Percentiles rank a stretch among this genome's conserved stretches.
Conservation (phyloP, 164 flowering plant genomes). For the Akebia trifoliata region DNA sequence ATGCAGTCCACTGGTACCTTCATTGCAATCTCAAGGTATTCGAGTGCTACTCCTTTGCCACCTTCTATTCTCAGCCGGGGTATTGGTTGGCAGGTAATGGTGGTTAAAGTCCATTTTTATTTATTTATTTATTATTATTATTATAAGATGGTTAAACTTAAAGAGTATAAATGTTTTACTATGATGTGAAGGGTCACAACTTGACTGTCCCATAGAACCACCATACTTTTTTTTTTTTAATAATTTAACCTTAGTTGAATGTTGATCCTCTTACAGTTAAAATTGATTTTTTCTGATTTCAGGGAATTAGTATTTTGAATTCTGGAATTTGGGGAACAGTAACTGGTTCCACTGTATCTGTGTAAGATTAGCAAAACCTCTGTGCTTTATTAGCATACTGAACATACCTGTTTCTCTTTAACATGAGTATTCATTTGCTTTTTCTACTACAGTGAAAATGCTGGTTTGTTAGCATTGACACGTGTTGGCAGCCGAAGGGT, state of each 20-base stretch:
- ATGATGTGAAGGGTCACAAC: no score
- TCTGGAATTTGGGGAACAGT: conserved; percentile 71
- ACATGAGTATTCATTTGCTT: background rate
- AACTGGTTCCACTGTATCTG: conserved; percentile 62
- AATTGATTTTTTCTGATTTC: conserved; percentile 13
- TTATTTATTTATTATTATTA: no score
- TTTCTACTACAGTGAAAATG: conserved; percentile 67
- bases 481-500: conserved; percentile 95
- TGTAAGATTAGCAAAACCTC: conserved; percentile 34
- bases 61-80: conserved; percentile 93
- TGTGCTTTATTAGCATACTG: background rate
- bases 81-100: conserved; percentile 87
- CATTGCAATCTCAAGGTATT: conserved; percentile 77
- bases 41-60: conserved; percentile 90
- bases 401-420: background rate
- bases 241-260: background rate
- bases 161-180: no score
- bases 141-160: no score
- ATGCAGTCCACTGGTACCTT: conserved; percentile 76
- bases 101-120: background rate
- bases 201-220: no score
- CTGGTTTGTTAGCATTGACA: no score
- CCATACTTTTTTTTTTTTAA: no score
- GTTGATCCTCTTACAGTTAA: background rate
- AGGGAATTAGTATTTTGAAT: conserved; percentile 66